phyloP scores from a whole-genome alignment of 2,329 filamentous ascomycete species.

The Fusarium veterinarium region DNA sequence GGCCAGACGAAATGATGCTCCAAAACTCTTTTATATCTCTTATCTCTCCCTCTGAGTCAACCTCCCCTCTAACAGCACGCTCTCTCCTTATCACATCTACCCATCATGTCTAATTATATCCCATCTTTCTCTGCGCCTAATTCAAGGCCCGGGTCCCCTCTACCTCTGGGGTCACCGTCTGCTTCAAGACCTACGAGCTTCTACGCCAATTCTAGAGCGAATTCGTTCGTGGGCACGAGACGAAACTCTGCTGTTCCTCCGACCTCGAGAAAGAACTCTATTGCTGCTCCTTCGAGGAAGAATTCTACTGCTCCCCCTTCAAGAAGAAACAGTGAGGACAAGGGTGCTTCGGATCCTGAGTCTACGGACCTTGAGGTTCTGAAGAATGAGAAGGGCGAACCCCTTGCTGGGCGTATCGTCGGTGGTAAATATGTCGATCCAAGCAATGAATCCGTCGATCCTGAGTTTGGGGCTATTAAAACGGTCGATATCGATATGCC shows the following conservation, averaged over 20 bases:
- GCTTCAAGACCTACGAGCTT: conserved; percentile 37
- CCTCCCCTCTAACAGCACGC: conserved; percentile 1
- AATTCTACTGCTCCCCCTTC: conserved; percentile 13
- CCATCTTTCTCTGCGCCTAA: conserved; percentile 38
- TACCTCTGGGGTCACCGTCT: conserved; percentile 31
- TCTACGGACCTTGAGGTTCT: conserved; percentile 26
- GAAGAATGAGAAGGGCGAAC: conserved; percentile 31
- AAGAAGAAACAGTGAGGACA: conserved; percentile 8
- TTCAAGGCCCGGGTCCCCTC: conserved; percentile 35
- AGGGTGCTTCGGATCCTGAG: conserved; percentile 28
- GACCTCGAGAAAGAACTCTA: conserved; percentile 20
- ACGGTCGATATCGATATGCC: conserved; percentile 38
- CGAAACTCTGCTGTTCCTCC: conserved; percentile 8
- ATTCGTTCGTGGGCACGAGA: conserved; percentile 31
- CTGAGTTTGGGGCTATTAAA: conserved; percentile 34
- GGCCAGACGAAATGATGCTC: neutral
- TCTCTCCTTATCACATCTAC: conserved; percentile 1
- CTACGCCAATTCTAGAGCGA: conserved; percentile 35
- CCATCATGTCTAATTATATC: conserved; percentile 38
- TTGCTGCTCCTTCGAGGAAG: conserved; percentile 22
- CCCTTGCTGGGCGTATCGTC: conserved; percentile 31
- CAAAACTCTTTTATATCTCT: conserved; percentile 16
- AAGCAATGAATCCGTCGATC: conserved; percentile 25
- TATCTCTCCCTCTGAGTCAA: conserved; percentile 19
- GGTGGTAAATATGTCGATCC: conserved; percentile 37